These are phyloP conservation scores for Globisporangium radiosum DNA, from an alignment of 352 stramenopile species.

Conservation along the genomic window DNA sequence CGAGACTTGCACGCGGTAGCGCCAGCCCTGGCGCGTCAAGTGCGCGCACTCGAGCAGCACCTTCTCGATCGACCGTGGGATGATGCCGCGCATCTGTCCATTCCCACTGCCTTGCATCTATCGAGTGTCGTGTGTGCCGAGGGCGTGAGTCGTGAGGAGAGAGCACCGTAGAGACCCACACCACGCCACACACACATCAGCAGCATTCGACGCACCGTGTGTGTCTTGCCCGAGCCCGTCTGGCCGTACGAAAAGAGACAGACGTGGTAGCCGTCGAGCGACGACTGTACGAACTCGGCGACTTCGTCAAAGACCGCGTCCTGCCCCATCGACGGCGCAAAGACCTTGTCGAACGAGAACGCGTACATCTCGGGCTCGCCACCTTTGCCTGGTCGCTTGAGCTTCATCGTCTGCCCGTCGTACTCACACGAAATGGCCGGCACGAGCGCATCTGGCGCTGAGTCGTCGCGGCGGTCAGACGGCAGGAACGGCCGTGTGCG, in stretches of 20 bases:
- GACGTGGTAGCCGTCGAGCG: conserved; percentile 97
- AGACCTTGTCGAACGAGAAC: conserved; percentile 96
- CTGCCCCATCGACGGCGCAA: conserved; percentile 91
- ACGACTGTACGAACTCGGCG: conserved; percentile 85
- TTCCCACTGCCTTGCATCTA: conserved; percentile 96
- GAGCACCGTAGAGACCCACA: neutral
- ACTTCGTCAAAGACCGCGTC: conserved; percentile 92
- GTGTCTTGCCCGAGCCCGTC: conserved; percentile 96
- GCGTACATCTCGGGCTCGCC: conserved; percentile 57
- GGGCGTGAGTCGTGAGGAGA: neutral
- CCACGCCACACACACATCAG: no score
- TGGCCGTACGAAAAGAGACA: conserved; percentile 99
- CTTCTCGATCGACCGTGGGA: conserved; percentile 97
- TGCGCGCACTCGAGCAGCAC: conserved; percentile 73
- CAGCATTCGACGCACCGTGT: conserved; percentile 51
- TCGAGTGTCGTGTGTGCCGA: neutral
- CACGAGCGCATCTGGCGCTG: conserved; percentile 39
- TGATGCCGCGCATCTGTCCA: conserved; percentile 96
- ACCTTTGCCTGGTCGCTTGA: conserved; percentile 43
- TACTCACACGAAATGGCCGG: conserved; percentile 62
- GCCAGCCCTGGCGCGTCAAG: conserved; percentile 53
- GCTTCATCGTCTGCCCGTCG: conserved; percentile 60
- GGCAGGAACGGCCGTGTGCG: conserved; percentile 89
- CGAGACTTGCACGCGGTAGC: conserved; percentile 52
- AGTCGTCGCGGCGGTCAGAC: conserved; percentile 65